Conservation (phyloP, 192 early-diverging fungal species). For the Pilobolus umbonatus region DNA sequence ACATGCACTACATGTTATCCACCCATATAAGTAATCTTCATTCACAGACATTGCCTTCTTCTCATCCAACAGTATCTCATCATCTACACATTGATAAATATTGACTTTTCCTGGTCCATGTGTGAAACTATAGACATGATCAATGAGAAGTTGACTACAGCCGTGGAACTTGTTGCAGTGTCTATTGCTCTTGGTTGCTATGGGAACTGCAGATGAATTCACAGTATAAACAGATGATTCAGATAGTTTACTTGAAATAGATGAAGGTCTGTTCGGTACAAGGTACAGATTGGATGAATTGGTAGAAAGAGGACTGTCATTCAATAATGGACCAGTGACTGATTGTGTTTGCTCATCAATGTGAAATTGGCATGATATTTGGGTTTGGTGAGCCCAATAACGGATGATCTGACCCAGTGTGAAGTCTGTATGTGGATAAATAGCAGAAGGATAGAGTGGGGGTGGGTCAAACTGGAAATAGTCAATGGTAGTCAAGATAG, state of each 20-base stretch:
- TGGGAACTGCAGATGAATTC: neutral
- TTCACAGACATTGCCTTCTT: constrained; percentile 49
- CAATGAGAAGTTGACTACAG: constrained; percentile 42
- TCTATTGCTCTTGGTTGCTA: neutral
- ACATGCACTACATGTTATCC: constrained; percentile 79
- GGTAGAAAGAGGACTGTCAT: neutral
- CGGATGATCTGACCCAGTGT: constrained; percentile 2
- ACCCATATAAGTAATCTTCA: constrained; percentile 70
- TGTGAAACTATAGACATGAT: constrained; percentile 54
- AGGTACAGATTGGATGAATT: neutral
- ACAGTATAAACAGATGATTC: neutral
- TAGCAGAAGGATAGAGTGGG: neutral
- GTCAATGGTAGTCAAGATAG: constrained; percentile 5
- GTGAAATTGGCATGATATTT: neutral
- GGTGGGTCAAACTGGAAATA: constrained; percentile 14
- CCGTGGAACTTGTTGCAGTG: neutral
- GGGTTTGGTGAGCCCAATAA: constrained; percentile 6
- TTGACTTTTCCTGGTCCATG: constrained; percentile 48
- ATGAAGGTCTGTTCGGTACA: neutral
- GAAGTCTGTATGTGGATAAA: neutral
- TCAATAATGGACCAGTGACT: neutral
- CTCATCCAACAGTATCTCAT: constrained; percentile 14
- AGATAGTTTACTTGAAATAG: no score
- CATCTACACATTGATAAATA: constrained; percentile 33
- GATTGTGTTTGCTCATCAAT: constrained; percentile 5